Conservation (phyloP, 768 basidiomycete species). For the Mycena olivaceomarginata region DNA sequence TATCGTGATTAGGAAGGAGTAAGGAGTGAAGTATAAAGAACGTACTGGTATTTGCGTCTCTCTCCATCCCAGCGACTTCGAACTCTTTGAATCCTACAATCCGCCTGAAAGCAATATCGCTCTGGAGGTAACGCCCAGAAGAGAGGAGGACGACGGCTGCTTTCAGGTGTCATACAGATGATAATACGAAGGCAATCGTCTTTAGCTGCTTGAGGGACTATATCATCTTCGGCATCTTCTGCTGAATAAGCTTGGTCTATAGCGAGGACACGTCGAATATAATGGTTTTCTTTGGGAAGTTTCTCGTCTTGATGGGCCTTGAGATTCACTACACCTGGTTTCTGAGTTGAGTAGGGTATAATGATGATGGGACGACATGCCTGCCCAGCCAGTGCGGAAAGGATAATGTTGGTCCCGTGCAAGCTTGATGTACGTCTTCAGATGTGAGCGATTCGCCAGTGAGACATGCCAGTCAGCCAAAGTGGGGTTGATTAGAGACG, state of each 20-base stretch:
- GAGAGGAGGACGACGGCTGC: conserved; percentile 42
- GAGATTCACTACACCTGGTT: conserved; percentile 36
- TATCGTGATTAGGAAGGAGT: too few relatives aligned
- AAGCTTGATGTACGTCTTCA: conserved; percentile 40
- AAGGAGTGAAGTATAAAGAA: too few relatives aligned
- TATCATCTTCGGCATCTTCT: conserved; percentile 38
- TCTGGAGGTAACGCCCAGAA: conserved; percentile 46
- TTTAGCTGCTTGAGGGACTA: not conserved
- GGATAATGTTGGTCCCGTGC: conserved; percentile 4
- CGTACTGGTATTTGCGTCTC: conserved; percentile 40
- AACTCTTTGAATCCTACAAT: conserved; percentile 44
- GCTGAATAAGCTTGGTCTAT: conserved; percentile 4
- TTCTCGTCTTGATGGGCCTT: conserved; percentile 33
- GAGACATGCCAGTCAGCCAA: conserved; percentile 47
- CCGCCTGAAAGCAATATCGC: conserved; percentile 51
- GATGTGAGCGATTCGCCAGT: conserved; percentile 43
- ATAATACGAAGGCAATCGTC: conserved; percentile 41
- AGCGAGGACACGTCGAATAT: conserved; percentile 44
- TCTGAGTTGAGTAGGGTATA: not conserved
- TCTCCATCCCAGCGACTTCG: conserved; percentile 18
- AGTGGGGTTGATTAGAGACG: conserved; percentile 27
- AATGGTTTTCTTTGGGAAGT: conserved; percentile 38
- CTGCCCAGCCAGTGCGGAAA: conserved; percentile 43
- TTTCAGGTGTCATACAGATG: conserved; percentile 50
- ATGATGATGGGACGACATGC: too few relatives aligned